phyloP scores from a whole-genome alignment of 495 filamentous ascomycete species.

The Filosporella fistucella region DNA sequence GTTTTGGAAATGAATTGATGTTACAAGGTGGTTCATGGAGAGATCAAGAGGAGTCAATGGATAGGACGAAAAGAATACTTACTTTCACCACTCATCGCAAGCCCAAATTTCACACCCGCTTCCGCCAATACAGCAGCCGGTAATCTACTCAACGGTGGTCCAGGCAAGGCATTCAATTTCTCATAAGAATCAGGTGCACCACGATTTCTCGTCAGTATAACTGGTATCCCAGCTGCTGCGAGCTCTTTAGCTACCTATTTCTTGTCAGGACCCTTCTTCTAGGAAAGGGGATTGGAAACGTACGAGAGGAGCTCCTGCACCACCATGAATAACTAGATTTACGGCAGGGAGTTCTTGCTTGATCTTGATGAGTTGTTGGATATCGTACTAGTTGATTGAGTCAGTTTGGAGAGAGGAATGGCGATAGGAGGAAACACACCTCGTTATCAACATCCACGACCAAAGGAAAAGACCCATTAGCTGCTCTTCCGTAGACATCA shows the following conservation, averaged over 20 bases:
- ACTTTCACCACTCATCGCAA: conserved; percentile 22
- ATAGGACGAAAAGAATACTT: conserved; percentile 4
- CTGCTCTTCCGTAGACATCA: conserved; percentile 27
- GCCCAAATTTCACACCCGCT: conserved; percentile 29
- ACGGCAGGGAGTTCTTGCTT: conserved; percentile 24
- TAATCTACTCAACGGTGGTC: conserved; percentile 30
- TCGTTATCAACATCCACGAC: conserved; percentile 30
- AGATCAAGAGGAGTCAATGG: not conserved
- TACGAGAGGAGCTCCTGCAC: conserved; percentile 28
- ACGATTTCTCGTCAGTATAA: conserved; percentile 33
- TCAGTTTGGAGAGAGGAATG: not conserved
- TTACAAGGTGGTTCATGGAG: not conserved
- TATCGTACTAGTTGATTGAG: conserved; percentile 26
- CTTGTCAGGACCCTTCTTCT: not conserved
- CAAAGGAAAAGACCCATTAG: conserved; percentile 27
- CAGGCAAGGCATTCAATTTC: conserved; percentile 26
- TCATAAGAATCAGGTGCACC: conserved; percentile 29
- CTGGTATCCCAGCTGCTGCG: conserved; percentile 31
- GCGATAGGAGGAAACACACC: conserved; percentile 9
- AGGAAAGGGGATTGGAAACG: not conserved
- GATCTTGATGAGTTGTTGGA: conserved; percentile 28
- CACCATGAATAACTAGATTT: conserved; percentile 32
- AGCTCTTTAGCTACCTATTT: conserved; percentile 33
- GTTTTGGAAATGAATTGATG: not conserved
- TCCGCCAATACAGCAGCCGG: conserved; percentile 29